Conservation (phyloP, 371 early-diverging fungal species). For the Mortierella polycephala region DNA sequence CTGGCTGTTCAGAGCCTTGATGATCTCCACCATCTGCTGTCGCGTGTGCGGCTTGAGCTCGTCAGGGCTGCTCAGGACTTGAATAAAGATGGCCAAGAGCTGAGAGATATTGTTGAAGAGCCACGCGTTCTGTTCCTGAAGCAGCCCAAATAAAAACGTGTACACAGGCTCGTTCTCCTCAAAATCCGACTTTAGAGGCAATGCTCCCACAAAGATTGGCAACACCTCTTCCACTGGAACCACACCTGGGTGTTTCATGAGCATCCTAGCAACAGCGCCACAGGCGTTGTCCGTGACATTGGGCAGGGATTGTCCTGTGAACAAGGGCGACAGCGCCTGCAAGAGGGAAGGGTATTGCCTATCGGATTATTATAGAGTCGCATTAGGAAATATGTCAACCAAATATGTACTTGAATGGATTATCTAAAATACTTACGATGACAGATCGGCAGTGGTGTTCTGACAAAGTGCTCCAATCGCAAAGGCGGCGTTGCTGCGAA, state of each 20-base stretch:
- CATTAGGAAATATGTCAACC: background rate
- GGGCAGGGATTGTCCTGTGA: constrained; percentile 65
- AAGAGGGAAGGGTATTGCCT: constrained; percentile 78
- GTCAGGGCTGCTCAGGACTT: constrained; percentile 9
- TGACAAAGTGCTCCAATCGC: constrained; percentile 81
- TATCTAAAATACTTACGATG: constrained; percentile 56
- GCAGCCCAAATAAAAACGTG: constrained; percentile 68
- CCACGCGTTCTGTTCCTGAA: constrained; percentile 64
- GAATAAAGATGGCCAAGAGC: constrained; percentile 16
- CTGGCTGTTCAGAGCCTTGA: constrained; percentile 46
- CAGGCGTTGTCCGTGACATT: constrained; percentile 89
- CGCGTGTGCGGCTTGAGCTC: constrained; percentile 64
- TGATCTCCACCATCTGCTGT: constrained; percentile 62
- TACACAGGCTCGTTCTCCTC: constrained; percentile 85
- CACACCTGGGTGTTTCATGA: constrained; percentile 71
- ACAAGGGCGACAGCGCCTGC: constrained; percentile 74
- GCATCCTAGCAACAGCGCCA: constrained; percentile 85
- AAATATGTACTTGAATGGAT: constrained; percentile 1
- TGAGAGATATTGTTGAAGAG: constrained; percentile 44
- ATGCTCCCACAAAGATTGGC: constrained; percentile 68
- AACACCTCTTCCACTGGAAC: constrained; percentile 77
- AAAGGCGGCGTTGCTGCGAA: constrained; percentile 88
- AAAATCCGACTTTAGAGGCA: constrained; percentile 84
- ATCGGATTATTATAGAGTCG: constrained; percentile 1
- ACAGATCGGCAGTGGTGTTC: constrained; percentile 76